phyloP scores from a whole-genome alignment of 306 rosid species.

The Sesbania bispinosa region DNA sequence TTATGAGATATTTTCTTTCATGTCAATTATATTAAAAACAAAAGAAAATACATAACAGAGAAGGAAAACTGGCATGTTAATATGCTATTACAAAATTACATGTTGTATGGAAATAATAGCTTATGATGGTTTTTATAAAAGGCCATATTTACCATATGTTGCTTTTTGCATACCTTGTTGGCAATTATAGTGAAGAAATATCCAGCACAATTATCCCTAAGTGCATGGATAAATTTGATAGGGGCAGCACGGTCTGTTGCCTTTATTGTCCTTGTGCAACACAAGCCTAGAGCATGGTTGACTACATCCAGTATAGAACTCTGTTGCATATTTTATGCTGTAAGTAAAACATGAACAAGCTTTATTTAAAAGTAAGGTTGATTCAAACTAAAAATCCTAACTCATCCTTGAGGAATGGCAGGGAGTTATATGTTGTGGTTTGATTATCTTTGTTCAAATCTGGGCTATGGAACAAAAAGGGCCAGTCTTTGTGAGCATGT shows the following conservation, averaged over 20 bases:
- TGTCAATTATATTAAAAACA: too few species aligned
- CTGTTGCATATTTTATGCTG: constrained; percentile 28
- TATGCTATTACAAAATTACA: too few species aligned
- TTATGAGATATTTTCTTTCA: too few species aligned
- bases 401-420: not conserved
- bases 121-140: too few species aligned
- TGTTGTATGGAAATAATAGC: too few species aligned
- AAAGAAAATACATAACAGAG: too few species aligned
- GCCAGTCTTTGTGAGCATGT: constrained; percentile 41
- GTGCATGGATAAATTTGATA: constrained; percentile 36
- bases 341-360: constrained; percentile 19
- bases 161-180: constrained; percentile 18
- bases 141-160: not conserved
- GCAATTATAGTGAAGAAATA: constrained; percentile 42
- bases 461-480: constrained; percentile 36
- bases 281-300: constrained; percentile 29
- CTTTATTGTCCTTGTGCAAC: constrained; percentile 26
- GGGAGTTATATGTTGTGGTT: constrained; percentile 32
- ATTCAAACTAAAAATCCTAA: not conserved
- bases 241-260: constrained; percentile 43
- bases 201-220: constrained; percentile 47
- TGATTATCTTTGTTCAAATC: constrained; percentile 28
- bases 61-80: too few species aligned
- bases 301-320: constrained; percentile 26
- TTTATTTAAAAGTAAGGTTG: not conserved